Conservation (phyloP, 305 asterid species). For the Caryopteris hybrid region DNA sequence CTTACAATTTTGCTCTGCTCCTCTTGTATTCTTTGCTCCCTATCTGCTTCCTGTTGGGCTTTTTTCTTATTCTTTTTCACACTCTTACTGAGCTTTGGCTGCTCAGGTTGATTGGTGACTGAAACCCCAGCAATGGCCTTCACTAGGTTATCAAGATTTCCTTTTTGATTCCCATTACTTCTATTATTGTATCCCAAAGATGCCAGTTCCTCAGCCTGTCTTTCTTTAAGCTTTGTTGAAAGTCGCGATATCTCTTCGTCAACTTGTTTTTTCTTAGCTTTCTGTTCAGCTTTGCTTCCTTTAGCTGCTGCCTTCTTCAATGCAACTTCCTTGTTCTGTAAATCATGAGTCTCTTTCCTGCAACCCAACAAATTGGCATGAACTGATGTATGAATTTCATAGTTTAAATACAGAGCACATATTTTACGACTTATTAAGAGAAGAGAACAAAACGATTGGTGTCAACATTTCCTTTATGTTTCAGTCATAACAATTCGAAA, state of each 20-base stretch:
- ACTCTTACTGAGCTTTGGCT: conserved; percentile 71
- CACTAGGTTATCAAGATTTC: conserved; percentile 65
- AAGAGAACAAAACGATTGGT: background rate
- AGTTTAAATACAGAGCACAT: background rate
- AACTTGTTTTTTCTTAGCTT: conserved; percentile 93
- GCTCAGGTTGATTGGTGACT: conserved; percentile 45
- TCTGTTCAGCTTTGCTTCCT: conserved; percentile 98
- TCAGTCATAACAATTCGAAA: background rate
- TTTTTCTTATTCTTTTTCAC: conserved; percentile 71
- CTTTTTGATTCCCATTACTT: conserved; percentile 36
- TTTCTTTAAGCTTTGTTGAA: conserved; percentile 64
- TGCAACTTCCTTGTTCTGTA: conserved; percentile 25
- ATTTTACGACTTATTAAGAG: background rate
- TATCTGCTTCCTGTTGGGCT: conserved; percentile 90
- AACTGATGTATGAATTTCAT: background rate
- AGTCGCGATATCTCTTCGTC: conserved; percentile 77
- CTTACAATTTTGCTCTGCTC: conserved; percentile 78
- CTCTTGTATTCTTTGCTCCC: conserved; percentile 86
- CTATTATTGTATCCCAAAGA: conserved; percentile 52
- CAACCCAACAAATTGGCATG: background rate
- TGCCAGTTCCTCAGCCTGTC: conserved; percentile 67
- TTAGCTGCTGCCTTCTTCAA: conserved; percentile 89
- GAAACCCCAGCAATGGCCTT: conserved; percentile 91
- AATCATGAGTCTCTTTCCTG: conserved; percentile 22
- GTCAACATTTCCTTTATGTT: background rate